Conservation (phyloP, 2,329 filamentous ascomycete species). For the Cercospora sp. region DNA sequence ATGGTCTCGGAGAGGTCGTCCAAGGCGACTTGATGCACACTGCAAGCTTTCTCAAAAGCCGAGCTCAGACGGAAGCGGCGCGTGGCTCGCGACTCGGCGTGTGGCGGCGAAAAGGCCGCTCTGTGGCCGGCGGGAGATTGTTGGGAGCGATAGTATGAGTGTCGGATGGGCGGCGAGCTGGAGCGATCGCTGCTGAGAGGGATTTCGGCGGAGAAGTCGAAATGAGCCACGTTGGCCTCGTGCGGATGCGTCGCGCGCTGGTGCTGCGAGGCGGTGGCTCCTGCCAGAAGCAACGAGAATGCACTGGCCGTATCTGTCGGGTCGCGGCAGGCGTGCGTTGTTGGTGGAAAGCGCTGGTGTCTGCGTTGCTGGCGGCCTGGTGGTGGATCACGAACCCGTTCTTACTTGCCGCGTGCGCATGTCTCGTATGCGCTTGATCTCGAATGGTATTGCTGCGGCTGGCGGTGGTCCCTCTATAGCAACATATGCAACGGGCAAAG, state of each 20-base stretch:
- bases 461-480: neutral
- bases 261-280: neutral
- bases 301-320: neutral
- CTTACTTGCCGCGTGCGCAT: constrained; percentile 5
- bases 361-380: constrained; percentile 1
- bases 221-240: constrained; percentile 10
- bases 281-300: constrained; percentile 9
- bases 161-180: constrained; percentile 10
- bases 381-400: neutral
- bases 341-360: neutral
- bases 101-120: constrained; percentile 12
- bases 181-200: constrained; percentile 20
- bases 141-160: constrained; percentile 3
- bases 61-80: constrained; percentile 31
- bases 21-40: constrained; percentile 29
- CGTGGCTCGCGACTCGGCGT: constrained; percentile 16
- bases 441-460: neutral
- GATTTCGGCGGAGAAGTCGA: constrained; percentile 13
- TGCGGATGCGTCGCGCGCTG: neutral
- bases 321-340: neutral
- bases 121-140: constrained; percentile 2
- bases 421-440: neutral
- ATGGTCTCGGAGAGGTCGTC: constrained; percentile 42
- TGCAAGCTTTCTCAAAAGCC: constrained; percentile 36
- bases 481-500: neutral